Evolutionary conservation across 148 eudicot genomes (phyloP), one percentile per base, ranked within the genome.

Genomic region (Rhododendron henanense): DNA sequence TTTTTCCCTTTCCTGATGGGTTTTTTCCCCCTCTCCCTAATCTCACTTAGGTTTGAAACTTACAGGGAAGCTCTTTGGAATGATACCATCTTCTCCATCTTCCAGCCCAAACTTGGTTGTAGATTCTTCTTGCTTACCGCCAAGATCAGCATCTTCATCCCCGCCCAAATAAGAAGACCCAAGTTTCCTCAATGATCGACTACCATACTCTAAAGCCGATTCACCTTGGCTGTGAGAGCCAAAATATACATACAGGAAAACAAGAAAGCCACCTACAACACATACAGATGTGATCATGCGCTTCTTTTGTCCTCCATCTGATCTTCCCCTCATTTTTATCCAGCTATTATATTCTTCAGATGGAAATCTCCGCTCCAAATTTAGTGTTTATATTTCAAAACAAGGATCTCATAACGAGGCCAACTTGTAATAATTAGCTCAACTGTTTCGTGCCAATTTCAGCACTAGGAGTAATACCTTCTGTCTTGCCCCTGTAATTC

Each of bases 121-220:
- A 81, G 90, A 78, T 45, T 97, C 99, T n/a, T 94, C 94, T 83
- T 87, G 92, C 87, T 89, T 92, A 81, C 84, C 76, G 28, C 87
- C 89, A 85, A 85, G 88, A 87, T 88, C 98, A 74, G 93, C 86
- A 81, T 95, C 98, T 78, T 95, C 99, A 81, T 95, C 98, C 81
- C 95, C 96, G 82, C 98, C 93, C 91, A 96, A 87, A 84, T 92
- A 92, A 50, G 94, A 91, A 10, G 94, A 94, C n/a, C 99, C 98
- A 28, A 94, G 90, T 84, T 92, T 97, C 86, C 91, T 93, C 90
- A 95, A 87, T 31, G 98, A 96, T 78, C 95, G 90, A 88, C 95
- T 95, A 45, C 99, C 98, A 90, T 97, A 97, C 93, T 94, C 96
- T 71, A 97, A 83, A 77, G 99, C 98, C 48, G 96, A 90, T 85